Base-by-base conservation (phyloP, 2,329 filamentous ascomycete genomes). In the Geoglossum cookeanum region DNA sequence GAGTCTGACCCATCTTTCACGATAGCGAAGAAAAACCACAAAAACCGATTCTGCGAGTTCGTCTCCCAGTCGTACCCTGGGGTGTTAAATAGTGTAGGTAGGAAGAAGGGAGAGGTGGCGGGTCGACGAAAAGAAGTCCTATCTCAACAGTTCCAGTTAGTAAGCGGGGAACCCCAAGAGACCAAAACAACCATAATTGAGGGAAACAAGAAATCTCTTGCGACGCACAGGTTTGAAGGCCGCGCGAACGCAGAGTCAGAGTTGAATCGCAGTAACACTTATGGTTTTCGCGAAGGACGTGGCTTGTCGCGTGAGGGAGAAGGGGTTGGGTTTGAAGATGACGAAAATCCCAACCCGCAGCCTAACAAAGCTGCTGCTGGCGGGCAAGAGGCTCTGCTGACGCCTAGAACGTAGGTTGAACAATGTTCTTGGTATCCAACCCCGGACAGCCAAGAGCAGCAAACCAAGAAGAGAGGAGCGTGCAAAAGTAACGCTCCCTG, bases 1-100 rank as follows among this genome's bases (percentile, higher is more conserved):
- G 84, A 73, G 92, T 98, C 79, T 98, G 92, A 80, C 92, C 92
- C 92, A 98, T 98, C 52, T 53, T 9, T 35, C 30, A 35, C 30
- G 30, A 37, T 53, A 7, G 29, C 30, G 17, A 17, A 22, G 30
- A 22, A 37, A 37, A 32, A 53, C 37, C 49, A 35, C 49, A 35
- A 53, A 35, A 53, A n/a, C 30, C 15, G 22, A 9, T 53, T 8
- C 22, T 32, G 17, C n/a, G n/a, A n/a, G n/a, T 13, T n/a, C 49
- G 9, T 37, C 32, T 11, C 49, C 15, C 15, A 32, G 37, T 53
- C 30, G 22, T 32, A 4, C 17, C 22, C 33, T 15, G 5, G 6
- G 48, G 32, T 52, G 13, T 30, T 22, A 22, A 22, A 22, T 22
- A 52, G 33, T 42, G 13, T 1, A 15, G 39, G 39, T 42, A 7